phyloP scores from a whole-genome alignment of 2,329 filamentous ascomycete species.

The Diaporthe sp. region DNA sequence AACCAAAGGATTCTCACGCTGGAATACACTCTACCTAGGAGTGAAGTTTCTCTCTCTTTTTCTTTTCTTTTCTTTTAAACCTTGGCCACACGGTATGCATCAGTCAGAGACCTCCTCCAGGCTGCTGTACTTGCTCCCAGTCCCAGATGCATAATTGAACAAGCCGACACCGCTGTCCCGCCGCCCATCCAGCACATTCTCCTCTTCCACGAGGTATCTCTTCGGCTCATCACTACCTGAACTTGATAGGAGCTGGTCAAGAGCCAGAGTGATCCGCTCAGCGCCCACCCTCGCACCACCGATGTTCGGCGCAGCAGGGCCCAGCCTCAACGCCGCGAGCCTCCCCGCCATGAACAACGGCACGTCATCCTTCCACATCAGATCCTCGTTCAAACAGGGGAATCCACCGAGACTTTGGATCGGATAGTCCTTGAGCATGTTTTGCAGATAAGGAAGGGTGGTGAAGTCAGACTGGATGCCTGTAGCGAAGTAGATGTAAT shows the following conservation, averaged over 20 bases:
- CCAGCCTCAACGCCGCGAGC: conserved; percentile 76
- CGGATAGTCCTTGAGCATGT: conserved; percentile 71
- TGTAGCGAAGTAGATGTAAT: conserved; percentile 80
- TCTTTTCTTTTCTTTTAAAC: too few species aligned
- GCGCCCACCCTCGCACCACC: conserved; percentile 81
- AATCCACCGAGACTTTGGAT: conserved; percentile 75
- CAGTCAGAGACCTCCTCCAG: conserved; percentile 29
- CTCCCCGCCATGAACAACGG: conserved; percentile 80
- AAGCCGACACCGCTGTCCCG: conserved; percentile 22
- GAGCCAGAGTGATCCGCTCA: conserved; percentile 79
- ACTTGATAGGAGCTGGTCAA: conserved; percentile 68
- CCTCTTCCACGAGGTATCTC: conserved; percentile 48
- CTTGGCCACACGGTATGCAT: too few species aligned
- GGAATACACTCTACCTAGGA: background rate
- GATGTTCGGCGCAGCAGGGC: conserved; percentile 80
- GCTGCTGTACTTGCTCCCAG: conserved; percentile 37
- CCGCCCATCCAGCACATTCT: background rate
- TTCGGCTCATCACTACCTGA: background rate
- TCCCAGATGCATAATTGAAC: conserved; percentile 37
- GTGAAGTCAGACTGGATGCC: conserved; percentile 76
- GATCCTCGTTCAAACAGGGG: conserved; percentile 81
- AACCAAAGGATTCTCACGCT: background rate
- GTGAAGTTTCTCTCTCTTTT: too few species aligned
- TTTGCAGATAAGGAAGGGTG: conserved; percentile 72
- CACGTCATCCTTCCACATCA: conserved; percentile 81